Evolutionary conservation across 2,329 filamentous ascomycete species (phyloP).

Genomic region (Cladosporium colombiae): DNA sequence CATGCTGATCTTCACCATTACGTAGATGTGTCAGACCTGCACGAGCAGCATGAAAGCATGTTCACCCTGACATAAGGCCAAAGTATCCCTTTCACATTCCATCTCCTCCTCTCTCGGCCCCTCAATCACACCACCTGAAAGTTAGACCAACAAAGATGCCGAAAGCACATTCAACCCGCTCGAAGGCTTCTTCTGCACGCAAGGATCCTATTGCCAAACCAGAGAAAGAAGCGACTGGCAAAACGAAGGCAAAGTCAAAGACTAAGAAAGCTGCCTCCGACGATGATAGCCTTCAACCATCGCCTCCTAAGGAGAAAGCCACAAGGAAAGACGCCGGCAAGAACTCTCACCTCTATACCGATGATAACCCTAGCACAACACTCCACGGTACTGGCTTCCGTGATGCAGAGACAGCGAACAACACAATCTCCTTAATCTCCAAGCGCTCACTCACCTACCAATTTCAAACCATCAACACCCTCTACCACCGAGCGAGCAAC

Average conservation of each 20-base stretch:
- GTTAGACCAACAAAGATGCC: slow-evolving; percentile 5
- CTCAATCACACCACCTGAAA: background rate
- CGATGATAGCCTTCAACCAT: background rate
- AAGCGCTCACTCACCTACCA: slow-evolving; percentile 36
- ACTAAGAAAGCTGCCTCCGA: background rate
- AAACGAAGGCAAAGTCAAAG: background rate
- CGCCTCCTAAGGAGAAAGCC: background rate
- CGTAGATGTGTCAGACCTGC: slow-evolving; percentile 14
- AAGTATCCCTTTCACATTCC: slow-evolving; percentile 4
- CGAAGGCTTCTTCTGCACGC: background rate
- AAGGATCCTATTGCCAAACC: slow-evolving; percentile 6
- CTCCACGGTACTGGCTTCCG: slow-evolving; percentile 39
- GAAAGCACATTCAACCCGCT: slow-evolving; percentile 8
- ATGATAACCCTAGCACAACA: slow-evolving; percentile 37
- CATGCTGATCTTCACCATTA: slow-evolving; percentile 17
- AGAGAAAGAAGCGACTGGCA: background rate
- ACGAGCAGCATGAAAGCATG: background rate
- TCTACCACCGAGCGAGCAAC: slow-evolving; percentile 35
- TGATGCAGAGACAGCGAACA: slow-evolving; percentile 30
- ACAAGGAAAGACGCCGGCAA: slow-evolving; percentile 26
- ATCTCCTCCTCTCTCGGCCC: background rate
- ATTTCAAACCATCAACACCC: slow-evolving; percentile 37
- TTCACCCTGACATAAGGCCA: slow-evolving; percentile 1
- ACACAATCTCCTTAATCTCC: slow-evolving; percentile 34
- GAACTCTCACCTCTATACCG: slow-evolving; percentile 37